Base-by-base conservation (phyloP, 345 rosid genomes). In the Hevea brasiliensis region DNA sequence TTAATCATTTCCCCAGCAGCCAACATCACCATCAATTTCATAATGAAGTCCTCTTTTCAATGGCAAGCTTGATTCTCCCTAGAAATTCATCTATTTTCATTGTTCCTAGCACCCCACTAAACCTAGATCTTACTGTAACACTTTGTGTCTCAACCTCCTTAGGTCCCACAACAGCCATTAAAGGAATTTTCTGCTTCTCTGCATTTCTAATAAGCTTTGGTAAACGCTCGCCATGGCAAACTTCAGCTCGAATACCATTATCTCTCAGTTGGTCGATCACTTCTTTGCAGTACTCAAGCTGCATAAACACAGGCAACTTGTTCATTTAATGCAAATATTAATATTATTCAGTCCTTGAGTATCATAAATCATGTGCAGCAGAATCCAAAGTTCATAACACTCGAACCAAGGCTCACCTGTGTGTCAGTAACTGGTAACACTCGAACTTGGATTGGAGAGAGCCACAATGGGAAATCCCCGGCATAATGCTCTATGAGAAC, bases 381-480 rank as follows among this genome's bases (percentile, higher is more conserved):
- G 10, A 58, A 27, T 53, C 73, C 37, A 27, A 70, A 77, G 26
- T 18, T 61, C 70, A 35, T 54, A 67, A 50, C 20, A 15, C 23
- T 10, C 42, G 20, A n/a, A 23, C 66, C 21, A 47, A 40, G 18
- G 2, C 10, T 29, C 84, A 92, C 98, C 97, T 92, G 98, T 65
- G 77, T 81, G 81, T 92, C 97, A 29, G 98, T 90, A 59, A 95
- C 98, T 1, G 99, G 99, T 63, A 95, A 85, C 72, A 92, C 62
- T 70, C 97, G 90, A 70, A 87, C 98, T 86, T 95, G 99, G 64
- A 87, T 77, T 53, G 99, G 98, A 66, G 98, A 84, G 56, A 95
- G 96, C 98, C 98, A 92, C 74, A 90, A 44, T 12, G 97, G 98
- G 76, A 94, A 94, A 75, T 92, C 98, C 55, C 98, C 98, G n/a